These are phyloP conservation scores for Paracoccidioides brasiliensis DNA, from an alignment of 2,329 filamentous ascomycete species.

Conservation along the genomic window DNA sequence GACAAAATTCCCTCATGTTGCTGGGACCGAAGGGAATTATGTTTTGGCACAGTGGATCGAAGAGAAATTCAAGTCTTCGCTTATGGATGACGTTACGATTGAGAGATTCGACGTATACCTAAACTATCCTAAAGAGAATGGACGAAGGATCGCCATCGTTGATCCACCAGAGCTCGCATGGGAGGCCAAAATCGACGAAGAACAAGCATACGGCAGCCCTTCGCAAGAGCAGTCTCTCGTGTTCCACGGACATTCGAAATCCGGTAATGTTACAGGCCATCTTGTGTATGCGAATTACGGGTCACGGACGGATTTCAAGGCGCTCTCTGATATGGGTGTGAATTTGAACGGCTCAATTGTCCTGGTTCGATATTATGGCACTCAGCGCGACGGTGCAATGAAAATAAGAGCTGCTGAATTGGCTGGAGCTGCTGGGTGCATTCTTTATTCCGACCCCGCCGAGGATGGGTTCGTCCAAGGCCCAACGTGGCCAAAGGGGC, in stretches of 20 bases:
- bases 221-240: conserved; percentile 56
- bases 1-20: conserved; percentile 76
- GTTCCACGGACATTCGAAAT: conserved; percentile 82
- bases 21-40: conserved; percentile 86
- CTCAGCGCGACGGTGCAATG: conserved; percentile 56
- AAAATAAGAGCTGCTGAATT: conserved; percentile 86
- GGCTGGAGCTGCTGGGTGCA: conserved; percentile 71
- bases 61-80: conserved; percentile 57
- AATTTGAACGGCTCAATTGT: conserved; percentile 68
- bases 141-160: conserved; percentile 69
- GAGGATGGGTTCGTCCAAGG: conserved; percentile 72
- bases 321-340: conserved; percentile 56
- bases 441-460: conserved; percentile 83
- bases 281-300: conserved; percentile 91
- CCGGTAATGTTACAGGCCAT: conserved; percentile 73
- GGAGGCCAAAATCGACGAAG: conserved; percentile 75
- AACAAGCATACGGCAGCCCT: conserved; percentile 50
- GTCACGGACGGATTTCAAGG: conserved; percentile 67
- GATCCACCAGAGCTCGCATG: conserved; percentile 55
- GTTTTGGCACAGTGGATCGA: conserved; percentile 75
- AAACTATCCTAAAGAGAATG: conserved; percentile 72
- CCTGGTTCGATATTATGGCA: conserved; percentile 67
- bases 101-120: conserved; percentile 81
- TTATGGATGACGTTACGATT: conserved; percentile 61
- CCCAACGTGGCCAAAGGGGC: conserved; percentile 59